Conservation (phyloP, 768 basidiomycete genomes). For the Xerocomellus dryophilus region DNA sequence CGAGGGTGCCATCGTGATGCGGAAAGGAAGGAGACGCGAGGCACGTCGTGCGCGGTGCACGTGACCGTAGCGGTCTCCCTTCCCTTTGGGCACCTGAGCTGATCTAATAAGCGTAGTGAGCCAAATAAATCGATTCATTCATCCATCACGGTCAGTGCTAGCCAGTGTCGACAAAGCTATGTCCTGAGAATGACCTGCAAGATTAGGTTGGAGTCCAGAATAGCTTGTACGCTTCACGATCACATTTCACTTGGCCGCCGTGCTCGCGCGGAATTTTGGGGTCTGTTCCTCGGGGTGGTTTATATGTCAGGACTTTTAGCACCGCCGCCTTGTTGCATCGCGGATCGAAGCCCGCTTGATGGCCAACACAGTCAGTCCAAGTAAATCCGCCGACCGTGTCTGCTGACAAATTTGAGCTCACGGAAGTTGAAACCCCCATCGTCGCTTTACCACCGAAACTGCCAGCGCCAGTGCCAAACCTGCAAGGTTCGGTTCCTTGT, state of each 20-base stretch:
- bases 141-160: too few relatives aligned
- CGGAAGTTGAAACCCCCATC: not conserved
- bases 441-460: not conserved
- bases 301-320: not conserved
- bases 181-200: not conserved
- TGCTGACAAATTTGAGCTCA: slow-evolving; percentile 18
- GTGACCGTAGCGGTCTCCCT: slow-evolving; percentile 20
- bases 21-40: not conserved
- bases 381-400: too few relatives aligned
- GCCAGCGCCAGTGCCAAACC: not conserved
- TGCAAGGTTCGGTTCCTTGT: slow-evolving; percentile 13
- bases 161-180: too few relatives aligned
- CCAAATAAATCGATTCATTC: too few relatives aligned
- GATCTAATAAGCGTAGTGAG: too few relatives aligned
- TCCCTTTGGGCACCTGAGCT: too few relatives aligned
- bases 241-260: not conserved
- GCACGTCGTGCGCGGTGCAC: slow-evolving; percentile 21
- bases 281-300: slow-evolving; percentile 7
- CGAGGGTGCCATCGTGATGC: slow-evolving; percentile 9
- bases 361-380: not conserved
- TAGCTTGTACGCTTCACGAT: not conserved
- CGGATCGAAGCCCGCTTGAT: slow-evolving; percentile 1
- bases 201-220: not conserved
- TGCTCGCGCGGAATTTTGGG: slow-evolving; percentile 5
- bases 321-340: slow-evolving; percentile 18